Evolutionary conservation across 1,284 basidiomycete genomes (phyloP), one percentile per base, ranked within the genome.

Genomic region (Apiotrichum veenhuisii): DNA sequence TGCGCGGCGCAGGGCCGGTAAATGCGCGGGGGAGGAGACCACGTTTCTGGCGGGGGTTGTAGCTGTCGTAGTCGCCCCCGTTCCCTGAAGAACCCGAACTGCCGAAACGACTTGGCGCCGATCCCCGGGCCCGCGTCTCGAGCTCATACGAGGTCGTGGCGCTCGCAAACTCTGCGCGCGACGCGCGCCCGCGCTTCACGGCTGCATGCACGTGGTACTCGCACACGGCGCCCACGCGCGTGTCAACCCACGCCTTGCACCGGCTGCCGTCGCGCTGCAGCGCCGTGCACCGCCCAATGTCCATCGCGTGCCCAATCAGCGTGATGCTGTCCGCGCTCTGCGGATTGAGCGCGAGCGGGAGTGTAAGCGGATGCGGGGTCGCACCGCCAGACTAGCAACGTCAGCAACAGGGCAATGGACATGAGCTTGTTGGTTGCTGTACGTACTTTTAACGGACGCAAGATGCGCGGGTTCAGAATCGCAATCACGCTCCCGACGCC

Each of bases 401-500:
- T 11, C 15, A 7, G 2, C 12, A 5, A 5, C 0, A 23, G 22
- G 36, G 15, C 10, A 49, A 82, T 14, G 20, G 42, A 37, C 4
- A 8, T 8, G 8, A 20, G 20, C n/a, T 14, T 20, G 18, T 11
- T 3, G 8, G n/a, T 18, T 15, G 43, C 3, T 3, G 12, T 30
- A 30, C 45, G 50, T 57, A 91, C 91, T 75, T 88, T 85, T 61
- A 87, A 85, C 15, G 91, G 91, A 66, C 89, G 89, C 54, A 95
- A 78, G 38, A 98, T 83, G 57, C 83, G 84, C 0, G 95, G 93
- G 69, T 95, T 97, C 26, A 98, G 78, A 36, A 98, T 81, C 0
- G 91, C 90, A 26, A 98, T 80, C 3, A 98, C 89, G 46, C 90
- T 87, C 1, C 95, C 95, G 61, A 92, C 88, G 48, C 84, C 84